phyloP scores from a whole-genome alignment of 768 basidiomycete species.

The Termitomyces sp. region DNA sequence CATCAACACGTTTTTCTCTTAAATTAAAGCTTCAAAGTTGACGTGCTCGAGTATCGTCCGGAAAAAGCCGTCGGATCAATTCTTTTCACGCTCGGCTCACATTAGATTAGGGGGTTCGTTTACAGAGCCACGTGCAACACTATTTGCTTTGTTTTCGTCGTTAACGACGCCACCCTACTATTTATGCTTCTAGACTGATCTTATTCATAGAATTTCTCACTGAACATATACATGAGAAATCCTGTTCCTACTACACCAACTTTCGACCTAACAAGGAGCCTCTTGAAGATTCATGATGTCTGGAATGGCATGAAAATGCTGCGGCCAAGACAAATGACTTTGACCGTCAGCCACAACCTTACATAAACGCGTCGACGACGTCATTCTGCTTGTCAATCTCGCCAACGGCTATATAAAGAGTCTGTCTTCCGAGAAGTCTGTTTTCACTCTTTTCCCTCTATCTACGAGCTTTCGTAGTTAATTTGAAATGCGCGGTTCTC shows the following conservation, averaged over 20 bases:
- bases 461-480: neutral
- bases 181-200: too few species aligned
- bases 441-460: neutral
- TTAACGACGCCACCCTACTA: too few species aligned
- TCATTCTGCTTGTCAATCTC: conserved; percentile 2
- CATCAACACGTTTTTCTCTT: neutral
- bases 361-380: conserved; percentile 5
- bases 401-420: conserved; percentile 8
- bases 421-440: neutral
- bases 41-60: neutral
- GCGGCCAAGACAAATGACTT: neutral
- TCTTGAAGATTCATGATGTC: neutral
- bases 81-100: neutral
- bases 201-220: too few species aligned
- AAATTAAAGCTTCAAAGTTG: too few species aligned
- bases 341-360: neutral
- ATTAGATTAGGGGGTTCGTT: neutral
- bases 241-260: too few species aligned
- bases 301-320: neutral
- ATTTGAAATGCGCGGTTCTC: conserved; percentile 3
- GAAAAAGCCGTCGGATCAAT: neutral
- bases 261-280: neutral
- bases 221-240: neutral
- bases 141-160: too few species aligned
- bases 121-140: too few species aligned